phyloP scores from a whole-genome alignment of 257 asterid species.

The Nicotiana tabacum region DNA sequence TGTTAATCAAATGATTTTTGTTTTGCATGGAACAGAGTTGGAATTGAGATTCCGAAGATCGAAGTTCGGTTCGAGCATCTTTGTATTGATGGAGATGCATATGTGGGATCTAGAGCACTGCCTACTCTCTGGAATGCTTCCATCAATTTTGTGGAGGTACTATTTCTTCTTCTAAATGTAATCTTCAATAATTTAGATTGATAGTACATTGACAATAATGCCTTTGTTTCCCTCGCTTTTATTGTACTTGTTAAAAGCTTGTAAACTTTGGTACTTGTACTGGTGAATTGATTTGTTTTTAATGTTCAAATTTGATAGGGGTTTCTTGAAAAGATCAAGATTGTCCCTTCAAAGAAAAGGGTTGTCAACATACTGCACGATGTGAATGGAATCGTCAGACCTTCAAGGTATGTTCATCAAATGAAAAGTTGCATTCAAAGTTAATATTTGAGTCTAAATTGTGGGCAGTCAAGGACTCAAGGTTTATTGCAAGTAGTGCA shows the following conservation, averaged over 20 bases:
- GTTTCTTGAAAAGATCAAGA: conserved; percentile 52
- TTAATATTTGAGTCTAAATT: neutral
- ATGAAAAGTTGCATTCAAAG: neutral
- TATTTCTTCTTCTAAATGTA: neutral
- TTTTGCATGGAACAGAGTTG: conserved; percentile 46
- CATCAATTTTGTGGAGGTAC: conserved; percentile 73
- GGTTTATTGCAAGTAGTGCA: neutral
- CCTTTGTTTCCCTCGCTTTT: neutral
- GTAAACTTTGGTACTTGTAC: neutral
- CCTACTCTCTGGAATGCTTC: conserved; percentile 77
- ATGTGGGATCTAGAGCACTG: conserved; percentile 80
- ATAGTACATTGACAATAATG: neutral
- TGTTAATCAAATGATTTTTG: neutral
- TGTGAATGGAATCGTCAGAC: conserved; percentile 69
- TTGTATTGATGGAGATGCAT: conserved; percentile 70
- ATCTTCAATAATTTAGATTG: neutral
- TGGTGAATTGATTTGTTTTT: neutral
- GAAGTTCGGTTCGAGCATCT: conserved; percentile 82
- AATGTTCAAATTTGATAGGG: conserved; percentile 35
- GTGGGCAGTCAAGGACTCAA: neutral
- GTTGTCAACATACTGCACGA: conserved; percentile 64
- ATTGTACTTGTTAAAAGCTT: neutral
- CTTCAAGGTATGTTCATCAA: conserved; percentile 63
- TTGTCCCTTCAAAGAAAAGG: conserved; percentile 73
- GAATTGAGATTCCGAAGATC: conserved; percentile 70